Evolutionary conservation across 306 rosid genomes (phyloP), one percentile per base, ranked within the genome.

Genomic region (Rosa lucieae): DNA sequence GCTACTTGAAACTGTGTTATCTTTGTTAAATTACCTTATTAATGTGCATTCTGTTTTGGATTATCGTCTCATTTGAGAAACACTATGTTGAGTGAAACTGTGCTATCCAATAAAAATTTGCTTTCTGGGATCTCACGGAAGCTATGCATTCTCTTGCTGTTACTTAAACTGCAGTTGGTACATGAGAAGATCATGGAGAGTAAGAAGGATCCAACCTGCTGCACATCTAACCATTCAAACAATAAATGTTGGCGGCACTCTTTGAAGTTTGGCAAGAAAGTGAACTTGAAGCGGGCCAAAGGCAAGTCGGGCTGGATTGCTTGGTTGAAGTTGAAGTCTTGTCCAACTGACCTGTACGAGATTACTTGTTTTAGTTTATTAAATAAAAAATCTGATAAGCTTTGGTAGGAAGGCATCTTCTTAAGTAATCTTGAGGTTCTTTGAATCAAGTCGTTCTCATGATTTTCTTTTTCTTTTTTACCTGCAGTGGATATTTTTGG

Each of bases 221-320:
- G 91, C 82, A 10, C 47, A 46, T 81, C 85, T 65, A 87, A 69
- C 53, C 14, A 71, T 73, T 26, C 37, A 26, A 73, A 29, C 73
- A 89, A 83, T 14, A 90, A 79, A 84, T 89, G 93, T 79, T 87
- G 96, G 92, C 81, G 85, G 59, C 93, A 91, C 84, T 87, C 76
- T 63, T 72, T 91, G 85, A 78, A 77, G 84, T 83, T 81, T 21
- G 42, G 75, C 61, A 62, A 87, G 85, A 23, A 65, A 77, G 76
- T 83, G 82, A 79, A 83, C 79, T 26, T 71, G 42, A 69, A 80
- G 78, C 76, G 11, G 32, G 10, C 20, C 37, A 17, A 46, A 75
- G 29, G 10, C 13, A 48, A 10, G 8, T 72, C 62, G 5, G 42
- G 15, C 0, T 75, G 29, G 70, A 43, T 62, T 37, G 58, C 58